Evolutionary conservation across 768 basidiomycete species (phyloP), one percentile per base, ranked within the genome.

Genomic region (Agrocybe pediades): DNA sequence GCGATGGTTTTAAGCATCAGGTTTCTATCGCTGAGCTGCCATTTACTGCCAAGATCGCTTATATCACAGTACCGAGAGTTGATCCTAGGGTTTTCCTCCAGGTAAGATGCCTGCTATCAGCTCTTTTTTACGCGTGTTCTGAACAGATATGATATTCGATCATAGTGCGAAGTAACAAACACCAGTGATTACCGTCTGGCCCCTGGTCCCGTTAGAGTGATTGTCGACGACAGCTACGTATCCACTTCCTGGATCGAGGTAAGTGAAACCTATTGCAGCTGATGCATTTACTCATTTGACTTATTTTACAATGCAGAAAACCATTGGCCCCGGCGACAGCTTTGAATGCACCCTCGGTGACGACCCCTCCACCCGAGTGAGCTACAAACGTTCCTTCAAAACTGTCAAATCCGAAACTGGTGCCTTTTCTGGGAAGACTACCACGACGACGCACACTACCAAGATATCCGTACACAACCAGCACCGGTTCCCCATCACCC

Each of bases 281-380:
- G 16, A 4, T 26, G 17, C 1, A 19, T 24, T 41, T 9, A n/a
- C 7, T 27, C 4, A 13, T n/a, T 30, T 30, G 29, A 13, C 33
- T 36, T 13, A 36, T 9, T 11, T 26, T n/a, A 43, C 2, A 6
- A 16, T 39, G 21, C 26, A 36, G 17, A 42, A 81, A 76, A 77
- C 82, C 46, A 75, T 84, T 50, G 72, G 72, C 48, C 72, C 73
- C 0, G 72, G 74, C 8, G 83, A 84, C 43, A 74, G 68, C 36
- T 86, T 87, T 69, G 63, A 66, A 27, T 85, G 81, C 65, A 78
- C 79, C 2, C 75, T 87, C 13, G 84, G 85, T 20, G 68, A 70
- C 51, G 78, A 80, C 59, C 54, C 74, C 6, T 70, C 71, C 9
- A 70, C 73, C 27, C 71, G 74, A 56, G 70, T 81, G 39, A 72